Conservation (phyloP, 371 early-diverging fungal genomes). For the Mortierella sp. region DNA sequence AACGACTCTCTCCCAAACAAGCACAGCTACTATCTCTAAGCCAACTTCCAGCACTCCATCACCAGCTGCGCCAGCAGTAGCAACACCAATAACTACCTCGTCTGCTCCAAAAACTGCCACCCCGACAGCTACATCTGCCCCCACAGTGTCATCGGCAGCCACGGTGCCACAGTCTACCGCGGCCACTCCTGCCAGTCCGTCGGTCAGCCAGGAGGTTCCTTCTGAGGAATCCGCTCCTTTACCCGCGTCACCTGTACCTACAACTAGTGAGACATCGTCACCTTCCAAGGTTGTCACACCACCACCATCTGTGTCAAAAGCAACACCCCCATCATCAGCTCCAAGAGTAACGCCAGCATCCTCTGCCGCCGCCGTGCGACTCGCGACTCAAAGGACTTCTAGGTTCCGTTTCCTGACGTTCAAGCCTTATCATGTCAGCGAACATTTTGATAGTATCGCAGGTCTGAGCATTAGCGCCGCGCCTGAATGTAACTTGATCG, state of each 20-base stretch:
- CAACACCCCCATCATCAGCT: slow-evolving; percentile 27
- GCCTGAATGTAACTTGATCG: slow-evolving; percentile 75
- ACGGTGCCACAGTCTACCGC: neutral
- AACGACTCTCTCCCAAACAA: neutral
- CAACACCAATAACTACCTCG: neutral
- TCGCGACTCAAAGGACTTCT: slow-evolving; percentile 56
- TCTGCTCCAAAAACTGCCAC: neutral
- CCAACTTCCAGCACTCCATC: neutral
- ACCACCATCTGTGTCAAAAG: slow-evolving; percentile 23
- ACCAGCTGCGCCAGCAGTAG: neutral
- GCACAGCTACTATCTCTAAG: neutral
- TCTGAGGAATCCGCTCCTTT: slow-evolving; percentile 1
- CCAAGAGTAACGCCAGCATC: slow-evolving; percentile 15
- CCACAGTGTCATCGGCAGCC: neutral
- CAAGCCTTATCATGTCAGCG: slow-evolving; percentile 70
- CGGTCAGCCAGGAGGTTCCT: neutral
- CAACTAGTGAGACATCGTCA: neutral
- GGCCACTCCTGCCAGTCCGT: slow-evolving; percentile 9
- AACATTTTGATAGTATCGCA: slow-evolving; percentile 75
- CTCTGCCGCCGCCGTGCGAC: slow-evolving; percentile 30
- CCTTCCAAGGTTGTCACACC: neutral
- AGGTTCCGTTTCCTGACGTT: slow-evolving; percentile 79
- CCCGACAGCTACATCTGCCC: neutral
- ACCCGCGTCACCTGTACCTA: neutral
- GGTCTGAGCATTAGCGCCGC: slow-evolving; percentile 73